Percentiles rank a stretch among this genome's conserved stretches.
Conservation (phyloP, 805 yeast genomes). For the Ogataea salicorniae region DNA sequence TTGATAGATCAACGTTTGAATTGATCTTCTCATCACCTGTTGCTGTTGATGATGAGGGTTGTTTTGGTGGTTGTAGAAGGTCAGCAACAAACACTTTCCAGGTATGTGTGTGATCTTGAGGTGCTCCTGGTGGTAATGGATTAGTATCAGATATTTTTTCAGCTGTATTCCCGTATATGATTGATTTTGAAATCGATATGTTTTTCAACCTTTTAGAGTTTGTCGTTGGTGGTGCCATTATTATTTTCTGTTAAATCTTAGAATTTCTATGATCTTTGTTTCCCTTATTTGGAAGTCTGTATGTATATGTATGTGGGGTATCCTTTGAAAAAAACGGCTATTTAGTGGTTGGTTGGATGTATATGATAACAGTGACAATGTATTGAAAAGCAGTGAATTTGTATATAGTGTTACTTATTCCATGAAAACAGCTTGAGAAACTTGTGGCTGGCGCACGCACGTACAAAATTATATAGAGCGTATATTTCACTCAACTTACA, state of each 20-base stretch:
- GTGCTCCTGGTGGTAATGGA: constrained; percentile 55
- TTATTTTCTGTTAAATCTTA: neutral
- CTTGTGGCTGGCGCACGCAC: too few species aligned
- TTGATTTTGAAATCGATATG: constrained; percentile 69
- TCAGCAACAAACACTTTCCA: constrained; percentile 93
- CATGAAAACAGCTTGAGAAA: too few species aligned
- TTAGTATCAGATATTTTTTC: constrained; percentile 49
- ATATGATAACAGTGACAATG: too few species aligned
- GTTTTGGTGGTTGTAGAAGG: constrained; percentile 39
- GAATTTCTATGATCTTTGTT: too few species aligned
- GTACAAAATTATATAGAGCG: too few species aligned
- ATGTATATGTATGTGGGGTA: too few species aligned
- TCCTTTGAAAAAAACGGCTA: too few species aligned
- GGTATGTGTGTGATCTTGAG: constrained; percentile 86
- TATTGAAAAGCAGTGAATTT: too few species aligned
- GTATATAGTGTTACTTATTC: too few species aligned
- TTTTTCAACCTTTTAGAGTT: constrained; percentile 35
- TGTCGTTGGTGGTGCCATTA: constrained; percentile 31
- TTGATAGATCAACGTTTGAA: constrained; percentile 51
- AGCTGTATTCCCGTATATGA: constrained; percentile 78
- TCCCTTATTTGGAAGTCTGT: too few species aligned
- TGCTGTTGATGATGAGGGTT: neutral
- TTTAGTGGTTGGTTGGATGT: too few species aligned
- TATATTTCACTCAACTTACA: too few species aligned
- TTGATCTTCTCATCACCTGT: neutral